Percentiles rank a stretch among this genome's conserved stretches.
Conservation (phyloP, 352 stramenopile genomes). For the Globisporangium viniferum region DNA sequence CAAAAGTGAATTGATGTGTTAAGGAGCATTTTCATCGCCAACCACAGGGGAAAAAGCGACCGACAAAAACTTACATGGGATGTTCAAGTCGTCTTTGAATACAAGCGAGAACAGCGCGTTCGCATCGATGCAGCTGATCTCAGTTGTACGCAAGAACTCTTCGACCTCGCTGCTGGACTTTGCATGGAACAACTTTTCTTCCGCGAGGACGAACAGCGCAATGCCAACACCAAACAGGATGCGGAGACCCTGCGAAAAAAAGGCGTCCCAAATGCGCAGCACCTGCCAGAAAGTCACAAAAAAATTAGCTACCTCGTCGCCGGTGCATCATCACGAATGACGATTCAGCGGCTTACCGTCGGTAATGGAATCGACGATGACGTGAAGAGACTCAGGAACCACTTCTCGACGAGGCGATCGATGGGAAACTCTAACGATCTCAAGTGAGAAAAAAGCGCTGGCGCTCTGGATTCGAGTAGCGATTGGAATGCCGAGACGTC, state of each 20-base stretch:
- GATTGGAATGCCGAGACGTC: conserved; percentile 55
- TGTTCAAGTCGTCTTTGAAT: conserved; percentile 80
- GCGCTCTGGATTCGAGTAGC: conserved; percentile 49
- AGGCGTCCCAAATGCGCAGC: conserved; percentile 75
- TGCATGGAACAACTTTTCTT: conserved; percentile 65
- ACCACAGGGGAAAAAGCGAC: background rate
- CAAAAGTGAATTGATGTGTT: background rate
- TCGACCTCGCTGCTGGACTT: conserved; percentile 48
- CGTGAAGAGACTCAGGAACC: conserved; percentile 79
- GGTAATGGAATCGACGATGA: conserved; percentile 58
- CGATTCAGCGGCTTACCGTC: conserved; percentile 23
- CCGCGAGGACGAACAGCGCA: conserved; percentile 58
- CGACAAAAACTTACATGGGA: conserved; percentile 46
- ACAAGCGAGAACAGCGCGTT: conserved; percentile 68
- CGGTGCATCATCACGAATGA: background rate
- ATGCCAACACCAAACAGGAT: conserved; percentile 73
- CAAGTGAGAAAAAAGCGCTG: conserved; percentile 54
- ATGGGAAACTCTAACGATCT: conserved; percentile 47
- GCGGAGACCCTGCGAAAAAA: conserved; percentile 69
- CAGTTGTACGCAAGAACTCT: conserved; percentile 47
- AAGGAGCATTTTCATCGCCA: background rate
- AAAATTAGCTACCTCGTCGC: background rate
- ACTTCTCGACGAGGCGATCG: conserved; percentile 55
- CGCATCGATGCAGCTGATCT: conserved; percentile 64
- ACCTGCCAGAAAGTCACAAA: conserved; percentile 11